phyloP scores from a whole-genome alignment of 768 basidiomycete genomes.

The Xerocomellus intermedius region DNA sequence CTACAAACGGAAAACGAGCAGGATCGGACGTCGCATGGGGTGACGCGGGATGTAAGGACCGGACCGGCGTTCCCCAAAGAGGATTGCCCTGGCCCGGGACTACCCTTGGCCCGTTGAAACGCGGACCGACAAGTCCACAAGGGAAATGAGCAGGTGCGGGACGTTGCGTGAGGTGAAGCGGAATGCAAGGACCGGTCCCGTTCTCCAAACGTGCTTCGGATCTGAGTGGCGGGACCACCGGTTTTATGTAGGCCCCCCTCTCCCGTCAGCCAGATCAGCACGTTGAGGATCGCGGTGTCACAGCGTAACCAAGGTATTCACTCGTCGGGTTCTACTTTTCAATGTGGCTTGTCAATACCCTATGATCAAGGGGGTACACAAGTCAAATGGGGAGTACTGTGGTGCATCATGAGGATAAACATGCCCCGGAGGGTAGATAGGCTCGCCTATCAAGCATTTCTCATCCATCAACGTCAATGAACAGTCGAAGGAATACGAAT shows the following conservation, averaged over 20 bases:
- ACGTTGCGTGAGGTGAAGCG: too few relatives aligned
- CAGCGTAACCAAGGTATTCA: background rate
- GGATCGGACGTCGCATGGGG: too few relatives aligned
- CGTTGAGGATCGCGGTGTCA: background rate
- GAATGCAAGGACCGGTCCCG: too few relatives aligned
- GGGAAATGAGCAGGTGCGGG: too few relatives aligned
- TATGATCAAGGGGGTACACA: background rate
- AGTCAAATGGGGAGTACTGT: background rate
- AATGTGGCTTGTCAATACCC: background rate
- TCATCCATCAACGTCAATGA: background rate
- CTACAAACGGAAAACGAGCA: too few relatives aligned
- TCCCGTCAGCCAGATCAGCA: background rate
- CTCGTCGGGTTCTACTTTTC: background rate
- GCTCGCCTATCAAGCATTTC: background rate
- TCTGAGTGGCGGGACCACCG: background rate
- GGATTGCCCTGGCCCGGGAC: too few relatives aligned
- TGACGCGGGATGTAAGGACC: too few relatives aligned
- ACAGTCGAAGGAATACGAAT: slow-evolving; percentile 16
- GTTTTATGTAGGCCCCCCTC: too few relatives aligned
- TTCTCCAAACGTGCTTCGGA: background rate
- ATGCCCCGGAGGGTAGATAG: background rate
- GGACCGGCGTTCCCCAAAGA: too few relatives aligned
- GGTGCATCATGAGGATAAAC: background rate
- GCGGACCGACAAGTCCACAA: too few relatives aligned
- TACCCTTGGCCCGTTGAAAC: too few relatives aligned